These are phyloP conservation scores for Ceratocystis huliohia DNA, from an alignment of 2,329 filamentous ascomycete genomes.

Conservation along the genomic window DNA sequence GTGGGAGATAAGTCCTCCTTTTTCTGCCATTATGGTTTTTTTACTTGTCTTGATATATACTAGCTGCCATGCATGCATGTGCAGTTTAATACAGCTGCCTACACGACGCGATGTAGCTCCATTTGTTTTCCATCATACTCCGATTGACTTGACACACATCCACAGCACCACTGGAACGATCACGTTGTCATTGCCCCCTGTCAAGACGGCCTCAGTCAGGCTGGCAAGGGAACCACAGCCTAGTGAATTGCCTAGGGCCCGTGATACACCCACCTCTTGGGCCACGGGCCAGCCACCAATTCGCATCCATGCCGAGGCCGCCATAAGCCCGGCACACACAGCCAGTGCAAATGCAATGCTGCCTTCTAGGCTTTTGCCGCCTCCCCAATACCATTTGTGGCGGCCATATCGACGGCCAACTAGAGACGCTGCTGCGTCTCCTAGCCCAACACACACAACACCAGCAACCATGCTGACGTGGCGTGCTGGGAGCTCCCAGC, in stretches of 20 bases:
- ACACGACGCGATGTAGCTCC: background rate
- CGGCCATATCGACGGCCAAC: slow-evolving; percentile 77
- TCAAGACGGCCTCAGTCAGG: slow-evolving; percentile 86
- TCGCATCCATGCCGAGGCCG: slow-evolving; percentile 60
- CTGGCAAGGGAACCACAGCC: slow-evolving; percentile 70
- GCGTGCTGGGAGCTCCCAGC: slow-evolving; percentile 62
- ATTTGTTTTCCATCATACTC: slow-evolving; percentile 33
- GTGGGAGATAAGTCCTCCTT: too few relatives aligned
- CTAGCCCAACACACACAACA: slow-evolving; percentile 87
- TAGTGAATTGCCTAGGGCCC: slow-evolving; percentile 37
- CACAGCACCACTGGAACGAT: slow-evolving; percentile 88
- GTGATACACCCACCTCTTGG: slow-evolving; percentile 47
- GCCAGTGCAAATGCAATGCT: slow-evolving; percentile 67
- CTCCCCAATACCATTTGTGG: slow-evolving; percentile 91
- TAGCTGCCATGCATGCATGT: slow-evolving; percentile 10
- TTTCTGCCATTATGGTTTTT: too few relatives aligned
- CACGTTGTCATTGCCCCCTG: slow-evolving; percentile 96
- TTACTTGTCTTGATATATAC: background rate
- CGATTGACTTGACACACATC: slow-evolving; percentile 74
- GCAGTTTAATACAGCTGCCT: slow-evolving; percentile 3
- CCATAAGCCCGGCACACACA: slow-evolving; percentile 60
- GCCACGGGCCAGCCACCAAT: slow-evolving; percentile 64
- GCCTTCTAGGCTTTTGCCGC: slow-evolving; percentile 89
- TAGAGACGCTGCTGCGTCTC: slow-evolving; percentile 83
- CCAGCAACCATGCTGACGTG: slow-evolving; percentile 87